phyloP scores from a whole-genome alignment of 176 grass and related monocot genomes.

The Sorghum bicolor region DNA sequence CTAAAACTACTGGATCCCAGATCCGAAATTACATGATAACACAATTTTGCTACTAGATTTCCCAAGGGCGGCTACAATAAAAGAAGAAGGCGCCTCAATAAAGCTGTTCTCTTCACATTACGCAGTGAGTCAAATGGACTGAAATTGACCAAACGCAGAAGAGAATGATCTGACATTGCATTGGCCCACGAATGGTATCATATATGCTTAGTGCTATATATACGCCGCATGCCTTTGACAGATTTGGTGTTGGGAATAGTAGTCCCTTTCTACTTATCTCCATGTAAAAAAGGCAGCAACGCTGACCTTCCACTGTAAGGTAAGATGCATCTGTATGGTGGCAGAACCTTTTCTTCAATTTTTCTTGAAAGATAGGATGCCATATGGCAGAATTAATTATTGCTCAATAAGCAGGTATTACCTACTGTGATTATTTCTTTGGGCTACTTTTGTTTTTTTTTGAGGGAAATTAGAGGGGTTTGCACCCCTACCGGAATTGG shows the following conservation, averaged over 20 bases:
- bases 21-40: no score
- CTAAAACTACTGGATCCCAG: no score
- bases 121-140: not conserved
- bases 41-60: no score
- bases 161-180: not conserved
- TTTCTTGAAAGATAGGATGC: no score
- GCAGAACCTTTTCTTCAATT: no score
- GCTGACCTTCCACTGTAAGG: not conserved
- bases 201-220: not conserved
- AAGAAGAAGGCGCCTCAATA: not conserved
- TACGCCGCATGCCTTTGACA: not conserved
- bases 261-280: constrained; percentile 20
- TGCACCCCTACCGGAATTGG: no score
- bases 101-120: not conserved
- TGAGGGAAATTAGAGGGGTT: no score
- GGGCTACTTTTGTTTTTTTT: no score
- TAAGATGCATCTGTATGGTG: not conserved
- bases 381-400: no score
- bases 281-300: not conserved
- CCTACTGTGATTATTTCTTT: no score
- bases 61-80: no score
- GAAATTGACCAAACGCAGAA: not conserved
- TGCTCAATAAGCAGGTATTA: no score
- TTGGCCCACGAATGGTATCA: not conserved
- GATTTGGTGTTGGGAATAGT: constrained; percentile 16